phyloP scores from a whole-genome alignment of 306 rosid species.

The Gleditsia sinensis region DNA sequence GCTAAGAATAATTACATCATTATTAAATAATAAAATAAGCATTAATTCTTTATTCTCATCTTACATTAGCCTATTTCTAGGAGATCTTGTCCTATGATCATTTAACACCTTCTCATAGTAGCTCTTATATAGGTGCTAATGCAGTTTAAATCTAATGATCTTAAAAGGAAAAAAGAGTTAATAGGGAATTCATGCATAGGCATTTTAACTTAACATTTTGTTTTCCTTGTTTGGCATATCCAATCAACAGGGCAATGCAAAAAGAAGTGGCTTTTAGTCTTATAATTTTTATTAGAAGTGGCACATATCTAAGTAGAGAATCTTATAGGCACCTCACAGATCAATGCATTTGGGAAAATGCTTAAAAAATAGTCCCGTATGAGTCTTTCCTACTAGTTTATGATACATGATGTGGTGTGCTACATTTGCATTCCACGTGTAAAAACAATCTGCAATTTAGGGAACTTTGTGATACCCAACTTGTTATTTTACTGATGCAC shows the following conservation, averaged over 20 bases:
- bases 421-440: constrained; percentile 11
- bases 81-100: no score
- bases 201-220: background rate
- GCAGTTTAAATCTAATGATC: background rate
- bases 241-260: background rate
- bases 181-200: background rate
- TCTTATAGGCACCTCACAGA: no score
- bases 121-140: background rate
- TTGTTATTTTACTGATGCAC: constrained; percentile 11
- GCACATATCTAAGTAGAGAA: no score
- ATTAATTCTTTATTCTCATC: no score
- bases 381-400: background rate
- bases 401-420: background rate
- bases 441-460: background rate
- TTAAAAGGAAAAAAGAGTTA: background rate
- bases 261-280: background rate
- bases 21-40: no score
- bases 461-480: constrained; percentile 9
- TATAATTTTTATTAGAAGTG: background rate
- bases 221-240: background rate
- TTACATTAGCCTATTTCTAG: no score
- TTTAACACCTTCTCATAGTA: no score
- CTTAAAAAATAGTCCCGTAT: background rate
- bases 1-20: no score
- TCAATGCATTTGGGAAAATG: no score